Percentiles rank a stretch among this genome's conserved stretches.
Evolutionary conservation across 306 rosid species (phyloP).

Genomic region (Malus orientalis): DNA sequence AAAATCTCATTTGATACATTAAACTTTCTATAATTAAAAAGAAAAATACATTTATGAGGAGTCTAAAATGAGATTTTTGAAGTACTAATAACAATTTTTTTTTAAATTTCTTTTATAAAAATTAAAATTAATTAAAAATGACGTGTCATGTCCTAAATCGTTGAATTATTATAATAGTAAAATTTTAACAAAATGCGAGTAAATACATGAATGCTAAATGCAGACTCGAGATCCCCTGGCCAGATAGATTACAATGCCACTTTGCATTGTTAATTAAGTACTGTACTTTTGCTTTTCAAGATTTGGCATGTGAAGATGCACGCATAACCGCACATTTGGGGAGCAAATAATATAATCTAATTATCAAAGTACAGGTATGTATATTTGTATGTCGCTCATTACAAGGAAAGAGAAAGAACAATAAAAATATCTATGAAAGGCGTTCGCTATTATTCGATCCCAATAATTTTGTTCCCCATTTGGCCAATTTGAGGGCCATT

Average conservation of each 20-base stretch:
- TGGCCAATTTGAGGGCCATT: conserved; percentile 15
- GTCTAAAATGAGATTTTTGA: too few relatives aligned
- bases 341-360: neutral
- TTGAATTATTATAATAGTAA: too few relatives aligned
- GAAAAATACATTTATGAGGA: too few relatives aligned
- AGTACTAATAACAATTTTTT: too few relatives aligned
- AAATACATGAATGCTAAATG: too few relatives aligned
- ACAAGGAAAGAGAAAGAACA: neutral
- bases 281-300: neutral
- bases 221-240: too few relatives aligned
- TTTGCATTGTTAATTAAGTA: neutral
- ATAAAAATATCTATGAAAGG: neutral
- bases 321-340: neutral
- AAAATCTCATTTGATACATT: too few relatives aligned
- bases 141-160: too few relatives aligned
- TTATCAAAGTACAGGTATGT: neutral
- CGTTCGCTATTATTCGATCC: conserved; percentile 14
- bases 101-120: too few relatives aligned
- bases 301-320: neutral
- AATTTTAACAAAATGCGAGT: too few relatives aligned
- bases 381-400: neutral
- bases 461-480: conserved; percentile 5
- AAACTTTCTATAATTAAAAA: too few relatives aligned
- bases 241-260: neutral
- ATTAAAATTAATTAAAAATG: too few relatives aligned